Base-by-base conservation (phyloP, 2,329 filamentous ascomycete genomes). In the Penicillium sp. region DNA sequence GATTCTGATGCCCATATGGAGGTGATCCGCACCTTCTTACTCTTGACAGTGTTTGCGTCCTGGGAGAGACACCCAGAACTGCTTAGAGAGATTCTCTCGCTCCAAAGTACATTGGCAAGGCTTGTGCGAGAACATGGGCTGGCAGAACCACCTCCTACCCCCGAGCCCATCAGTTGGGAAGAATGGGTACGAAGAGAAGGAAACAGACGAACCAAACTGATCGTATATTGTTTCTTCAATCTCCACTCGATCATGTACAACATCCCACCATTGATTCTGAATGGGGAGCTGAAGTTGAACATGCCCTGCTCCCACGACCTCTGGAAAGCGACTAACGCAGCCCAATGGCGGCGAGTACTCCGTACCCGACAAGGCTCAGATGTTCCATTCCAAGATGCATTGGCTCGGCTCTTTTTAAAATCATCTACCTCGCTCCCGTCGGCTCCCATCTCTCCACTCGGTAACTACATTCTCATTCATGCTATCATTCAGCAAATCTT, bases 191-290 rank as follows among this genome's bases (percentile, higher is more conserved):
- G 69, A n/a, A 68, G 70, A 41, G 78, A 81, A 63, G 74, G 74
- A 1, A 74, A 72, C 46, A 72, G 73, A 54, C 71, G 77, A 44
- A 80, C 77, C 16, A 78, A 80, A 57, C 68, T 79, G 43, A 75
- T 79, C 49, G 74, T 79, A 48, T 76, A 80, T 61, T 74, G 77
- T 61, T 74, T 81, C 54, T 78, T 79, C 49, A 81, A 81, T 55
- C 69, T 82, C 1, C 79, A 82, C 51, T 79, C 75, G 27, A 79
- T 82, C 44, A 79, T 79, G 55, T 82, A 81, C 67, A 78, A 81
- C 59, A 77, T 80, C 11, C 77, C 79, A 23, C 79, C 80, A 0
- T 67, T 80, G 35, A 74, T 82, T 22, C 58, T 79, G 42, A 80
- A 77, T 55, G 70, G 71, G 26, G 77, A 82, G 60, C 60, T 81